phyloP scores from a whole-genome alignment of 2,329 filamentous ascomycete species.

The Aureobasidium sp. region DNA sequence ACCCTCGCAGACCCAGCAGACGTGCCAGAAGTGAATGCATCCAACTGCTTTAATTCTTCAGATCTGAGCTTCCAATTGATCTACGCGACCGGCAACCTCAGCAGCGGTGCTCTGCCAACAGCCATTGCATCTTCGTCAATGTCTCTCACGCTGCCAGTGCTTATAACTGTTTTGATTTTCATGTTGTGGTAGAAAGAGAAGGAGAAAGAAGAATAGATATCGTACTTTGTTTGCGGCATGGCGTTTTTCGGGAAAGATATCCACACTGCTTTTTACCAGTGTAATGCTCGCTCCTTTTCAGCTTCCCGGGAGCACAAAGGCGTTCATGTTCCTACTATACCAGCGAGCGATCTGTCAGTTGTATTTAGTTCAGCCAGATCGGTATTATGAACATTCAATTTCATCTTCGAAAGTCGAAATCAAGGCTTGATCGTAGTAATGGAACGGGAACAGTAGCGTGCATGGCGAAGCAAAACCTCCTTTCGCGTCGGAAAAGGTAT shows the following conservation, averaged over 20 bases:
- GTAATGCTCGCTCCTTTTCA: neutral
- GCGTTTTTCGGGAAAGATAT: neutral
- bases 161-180: neutral
- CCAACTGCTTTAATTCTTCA: slow-evolving; percentile 85
- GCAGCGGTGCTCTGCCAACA: neutral
- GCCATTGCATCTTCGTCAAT: neutral
- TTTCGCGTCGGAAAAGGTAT: slow-evolving; percentile 2
- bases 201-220: neutral
- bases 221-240: neutral
- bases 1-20: slow-evolving; percentile 78
- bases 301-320: neutral
- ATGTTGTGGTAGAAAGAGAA: neutral
- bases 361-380: neutral
- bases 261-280: neutral
- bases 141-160: neutral
- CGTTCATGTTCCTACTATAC: neutral
- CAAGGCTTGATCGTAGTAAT: neutral
- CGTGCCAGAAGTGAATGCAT: slow-evolving; percentile 64
- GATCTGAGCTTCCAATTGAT: slow-evolving; percentile 69
- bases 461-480: neutral
- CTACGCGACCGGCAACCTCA: slow-evolving; percentile 50
- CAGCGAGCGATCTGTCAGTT: neutral
- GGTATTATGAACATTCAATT: neutral
- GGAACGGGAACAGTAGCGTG: neutral
- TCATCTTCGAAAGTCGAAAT: too few species aligned